Conservation (phyloP, 306 rosid species). For the Lathyrus oleraceus region DNA sequence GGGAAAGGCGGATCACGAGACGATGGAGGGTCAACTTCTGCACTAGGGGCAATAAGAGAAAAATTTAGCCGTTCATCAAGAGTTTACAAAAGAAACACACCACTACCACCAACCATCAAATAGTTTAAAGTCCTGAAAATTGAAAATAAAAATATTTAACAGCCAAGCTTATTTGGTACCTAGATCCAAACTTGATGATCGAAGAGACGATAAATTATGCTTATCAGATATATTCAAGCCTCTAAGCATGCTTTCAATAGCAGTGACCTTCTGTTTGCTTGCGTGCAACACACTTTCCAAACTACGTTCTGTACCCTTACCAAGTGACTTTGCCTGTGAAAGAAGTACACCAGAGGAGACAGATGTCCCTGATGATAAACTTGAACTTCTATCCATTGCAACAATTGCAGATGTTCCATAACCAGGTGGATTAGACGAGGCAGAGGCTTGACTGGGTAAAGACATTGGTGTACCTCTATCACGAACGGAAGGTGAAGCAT, state of each 20-base stretch:
- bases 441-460: conserved; percentile 64
- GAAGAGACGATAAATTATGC: conserved; percentile 64
- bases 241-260: conserved; percentile 98
- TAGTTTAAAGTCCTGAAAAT: conserved; percentile 28
- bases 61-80: conserved; percentile 77
- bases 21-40: conserved; percentile 99
- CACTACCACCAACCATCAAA: conserved; percentile 16
- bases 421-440: conserved; percentile 79
- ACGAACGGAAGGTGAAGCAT: conserved; percentile 95
- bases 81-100: conserved; percentile 28
- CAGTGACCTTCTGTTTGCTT: conserved; percentile 93
- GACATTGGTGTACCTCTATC: conserved; percentile 77
- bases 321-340: conserved; percentile 73
- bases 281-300: conserved; percentile 95
- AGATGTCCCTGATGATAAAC: conserved; percentile 78
- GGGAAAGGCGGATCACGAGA: conserved; percentile 99
- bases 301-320: conserved; percentile 88
- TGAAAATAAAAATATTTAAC: conserved; percentile 28
- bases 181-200: conserved; percentile 98
- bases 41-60: conserved; percentile 84
- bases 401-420: conserved; percentile 99
- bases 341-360: conserved; percentile 69
- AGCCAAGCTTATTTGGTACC: conserved; percentile 73
- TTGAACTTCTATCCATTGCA: conserved; percentile 97
- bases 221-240: conserved; percentile 90